These are phyloP conservation scores for Blumeria hordei DNA, from an alignment of 2,329 filamentous ascomycete species.

Conservation along the genomic window DNA sequence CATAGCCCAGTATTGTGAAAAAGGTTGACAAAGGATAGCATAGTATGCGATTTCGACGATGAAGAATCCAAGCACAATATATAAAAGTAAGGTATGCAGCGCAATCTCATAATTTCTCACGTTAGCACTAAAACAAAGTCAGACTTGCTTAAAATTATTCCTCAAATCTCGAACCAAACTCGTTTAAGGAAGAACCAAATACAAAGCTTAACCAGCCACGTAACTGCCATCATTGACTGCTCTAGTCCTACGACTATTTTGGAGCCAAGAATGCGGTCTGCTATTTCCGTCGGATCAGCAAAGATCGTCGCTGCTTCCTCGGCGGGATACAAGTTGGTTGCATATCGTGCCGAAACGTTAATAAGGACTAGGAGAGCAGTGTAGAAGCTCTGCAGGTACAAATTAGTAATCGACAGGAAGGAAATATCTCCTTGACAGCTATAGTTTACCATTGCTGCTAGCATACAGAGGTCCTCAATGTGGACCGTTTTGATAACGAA, in stretches of 20 bases:
- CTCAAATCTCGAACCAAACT: constrained; percentile 5
- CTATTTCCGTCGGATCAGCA: constrained; percentile 17
- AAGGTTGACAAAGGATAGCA: constrained; percentile 26
- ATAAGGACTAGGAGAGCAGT: constrained; percentile 15
- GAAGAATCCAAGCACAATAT: constrained; percentile 23
- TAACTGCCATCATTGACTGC: constrained; percentile 23
- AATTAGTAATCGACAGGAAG: no score
- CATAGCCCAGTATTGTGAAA: constrained; percentile 31
- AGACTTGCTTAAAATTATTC: not conserved
- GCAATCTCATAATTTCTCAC: constrained; percentile 10
- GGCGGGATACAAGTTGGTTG: constrained; percentile 18
- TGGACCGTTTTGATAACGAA: constrained; percentile 6
- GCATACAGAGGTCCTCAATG: constrained; percentile 18
- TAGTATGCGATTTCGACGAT: constrained; percentile 8
- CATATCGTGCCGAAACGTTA: constrained; percentile 15
- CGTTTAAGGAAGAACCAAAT: constrained; percentile 21
- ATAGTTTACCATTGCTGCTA: constrained; percentile 14
- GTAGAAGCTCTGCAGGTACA: constrained; percentile 14
- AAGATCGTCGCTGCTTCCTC: constrained; percentile 15
- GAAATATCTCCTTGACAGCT: not conserved
- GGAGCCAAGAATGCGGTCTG: constrained; percentile 20
- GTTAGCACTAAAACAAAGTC: constrained; percentile 3
- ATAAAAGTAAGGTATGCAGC: constrained; percentile 23
- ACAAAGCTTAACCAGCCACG: constrained; percentile 28
- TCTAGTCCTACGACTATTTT: constrained; percentile 25